Evolutionary conservation across 352 stramenopile genomes (phyloP), one percentile per base, ranked within the genome.

Genomic region (Globisporangium irregulare): DNA sequence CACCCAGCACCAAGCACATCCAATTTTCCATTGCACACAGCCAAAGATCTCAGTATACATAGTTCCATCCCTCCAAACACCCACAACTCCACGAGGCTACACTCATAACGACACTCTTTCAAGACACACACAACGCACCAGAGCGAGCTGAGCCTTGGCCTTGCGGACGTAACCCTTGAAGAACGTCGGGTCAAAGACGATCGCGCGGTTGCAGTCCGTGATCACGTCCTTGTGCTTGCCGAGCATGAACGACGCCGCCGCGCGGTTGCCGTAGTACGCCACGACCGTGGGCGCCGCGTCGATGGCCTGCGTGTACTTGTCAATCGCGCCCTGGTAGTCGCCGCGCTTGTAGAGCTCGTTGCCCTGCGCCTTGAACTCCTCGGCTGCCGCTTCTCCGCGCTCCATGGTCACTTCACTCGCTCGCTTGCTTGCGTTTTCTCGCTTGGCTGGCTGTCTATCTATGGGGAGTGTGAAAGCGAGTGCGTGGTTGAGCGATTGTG

Each of bases 261-360:
- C 91, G 56, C 93, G 86, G 74, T 98, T 98, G 62, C 85, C 92
- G 64, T 97, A 97, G 70, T 92, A 96, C 32, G 87, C 79, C 50
- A 94, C 86, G 71, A 91, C 77, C 12, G 87, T 93, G 48, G 90
- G 89, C 62, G 88, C 90, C 38, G 86, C 73, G 59, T 94, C 90
- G 73, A 98, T 97, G 34, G 93, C 92, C 74, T 94, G 86, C 69
- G 90, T 90, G 79, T 98, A 98, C 71, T 91, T 86, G 57, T 91
- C 84, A 65, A 98, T 94, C 59, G 93, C 93, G 66, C 76, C 84
- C 56, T 84, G 75, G 73, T 98, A 98, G 71, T 98, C 86, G 68
- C 87, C 86, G 66, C 87, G 86, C 77, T 96, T 97, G 82, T 98
- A 98, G 64, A 94, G 77, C 70, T 97, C 90, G 70, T 98, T 98